Evolutionary conservation across 179 eudicot species (phyloP), one percentile per base, ranked within the genome.

Genomic region (Spinacia oleracea): DNA sequence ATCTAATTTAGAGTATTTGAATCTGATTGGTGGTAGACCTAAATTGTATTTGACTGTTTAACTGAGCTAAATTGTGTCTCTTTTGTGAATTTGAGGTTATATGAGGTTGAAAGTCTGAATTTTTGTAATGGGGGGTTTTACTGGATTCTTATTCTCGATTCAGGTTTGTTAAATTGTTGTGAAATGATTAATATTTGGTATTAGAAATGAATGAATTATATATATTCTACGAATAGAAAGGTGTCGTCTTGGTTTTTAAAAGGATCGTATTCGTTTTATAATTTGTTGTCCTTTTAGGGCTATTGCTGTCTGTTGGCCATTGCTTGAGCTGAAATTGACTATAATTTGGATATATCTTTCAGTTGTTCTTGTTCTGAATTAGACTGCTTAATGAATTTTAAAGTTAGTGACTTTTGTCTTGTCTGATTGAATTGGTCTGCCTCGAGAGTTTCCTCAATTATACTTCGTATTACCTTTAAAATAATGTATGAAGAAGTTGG

Each of bases 1-100:
- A 21, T 31, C 59, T 63, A 70, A 8, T 63, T 73, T 53, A 10
- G 46, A 10, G 25, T 25, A 42, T 16, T 76, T 32, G 10, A n/a
- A 11, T 21, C 5, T 48, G 15, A 34, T 76, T 50, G 10, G 34
- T 35, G 73, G 42, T 25, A 63, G 7, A 29, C 59, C 78, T 42
- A 48, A 6, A 21, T 62, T 1, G 42, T 45, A 45, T 23, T 51
- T 71, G 40, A 10, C 15, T 29, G 60, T 27, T 46, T 16, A n/a
- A 11, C 21, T 66, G 73, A 4, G 56, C 29, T 78, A 2, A 56
- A 9, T 55, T 56, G 53, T 34, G 74, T 9, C 68, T 51, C 0
- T 63, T 51, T 46, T n/a, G 72, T 67, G 65, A 27, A 45, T n/a
- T 63, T 78, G 60, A 27, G 59, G 51, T 68, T 55, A 38, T 35